Conservation (phyloP, 1,284 basidiomycete genomes). For the Fomitopsis pinicola region DNA sequence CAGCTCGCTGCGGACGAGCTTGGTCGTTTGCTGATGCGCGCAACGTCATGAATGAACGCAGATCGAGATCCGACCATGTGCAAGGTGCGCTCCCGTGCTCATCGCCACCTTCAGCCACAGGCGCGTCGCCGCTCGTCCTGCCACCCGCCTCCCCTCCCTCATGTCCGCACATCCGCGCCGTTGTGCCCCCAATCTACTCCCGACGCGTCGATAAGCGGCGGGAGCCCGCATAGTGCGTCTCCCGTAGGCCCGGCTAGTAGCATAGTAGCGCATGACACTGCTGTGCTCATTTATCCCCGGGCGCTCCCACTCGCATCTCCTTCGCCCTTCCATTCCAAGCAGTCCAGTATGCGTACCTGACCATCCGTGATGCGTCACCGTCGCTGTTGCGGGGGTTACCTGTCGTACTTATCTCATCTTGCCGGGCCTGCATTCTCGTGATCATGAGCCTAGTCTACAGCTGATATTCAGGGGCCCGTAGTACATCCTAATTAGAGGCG, state of each 20-base stretch:
- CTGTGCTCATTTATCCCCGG: background rate
- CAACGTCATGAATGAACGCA: constrained; percentile 12
- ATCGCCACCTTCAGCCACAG: constrained; percentile 15
- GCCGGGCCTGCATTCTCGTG: background rate
- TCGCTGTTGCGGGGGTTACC: background rate
- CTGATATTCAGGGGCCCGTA: too few relatives aligned
- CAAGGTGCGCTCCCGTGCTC: constrained; percentile 3
- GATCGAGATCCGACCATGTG: constrained; percentile 4
- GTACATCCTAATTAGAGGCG: too few relatives aligned
- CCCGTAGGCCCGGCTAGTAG: background rate
- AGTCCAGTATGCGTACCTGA: background rate
- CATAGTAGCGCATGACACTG: background rate
- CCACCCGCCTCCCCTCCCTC: background rate
- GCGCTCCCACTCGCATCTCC: background rate
- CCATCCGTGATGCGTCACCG: background rate
- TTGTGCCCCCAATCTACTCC: background rate
- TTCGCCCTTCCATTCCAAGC: background rate
- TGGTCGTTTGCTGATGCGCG: constrained; percentile 14
- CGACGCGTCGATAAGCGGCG: background rate
- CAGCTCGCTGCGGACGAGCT: background rate
- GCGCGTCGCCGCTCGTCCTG: constrained; percentile 10
- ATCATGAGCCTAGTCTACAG: too few relatives aligned
- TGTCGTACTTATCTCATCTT: background rate
- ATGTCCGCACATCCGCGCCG: background rate
- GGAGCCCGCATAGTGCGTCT: background rate